Evolutionary conservation across 1,284 basidiomycete species (phyloP).

Genomic region (Mycena citricolor): DNA sequence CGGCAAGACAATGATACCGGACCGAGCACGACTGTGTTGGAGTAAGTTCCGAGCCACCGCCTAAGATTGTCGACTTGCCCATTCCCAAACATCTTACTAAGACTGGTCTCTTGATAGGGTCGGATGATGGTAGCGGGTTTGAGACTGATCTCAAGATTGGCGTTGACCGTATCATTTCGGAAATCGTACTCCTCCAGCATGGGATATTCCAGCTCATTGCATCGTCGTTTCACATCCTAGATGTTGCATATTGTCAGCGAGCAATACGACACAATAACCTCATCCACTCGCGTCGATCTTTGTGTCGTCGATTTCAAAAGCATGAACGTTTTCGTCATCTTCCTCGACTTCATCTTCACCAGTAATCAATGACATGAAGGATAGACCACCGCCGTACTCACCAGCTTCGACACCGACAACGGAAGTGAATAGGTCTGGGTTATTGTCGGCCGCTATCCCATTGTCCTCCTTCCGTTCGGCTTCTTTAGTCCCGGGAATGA

Average conservation of each 20-base stretch:
- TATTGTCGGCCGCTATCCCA: slow-evolving; percentile 38
- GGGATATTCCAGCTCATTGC: slow-evolving; percentile 93
- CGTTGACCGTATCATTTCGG: slow-evolving; percentile 90
- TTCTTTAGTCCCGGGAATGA: slow-evolving; percentile 81
- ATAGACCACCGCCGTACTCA: slow-evolving; percentile 34
- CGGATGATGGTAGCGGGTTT: slow-evolving; percentile 96
- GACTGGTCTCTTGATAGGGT: slow-evolving; percentile 94
- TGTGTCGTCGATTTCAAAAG: slow-evolving; percentile 89
- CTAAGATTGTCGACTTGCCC: slow-evolving; percentile 58
- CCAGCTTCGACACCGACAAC: slow-evolving; percentile 91
- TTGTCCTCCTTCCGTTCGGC: slow-evolving; percentile 66
- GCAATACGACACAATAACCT: slow-evolving; percentile 6
- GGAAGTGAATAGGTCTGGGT: slow-evolving; percentile 82
- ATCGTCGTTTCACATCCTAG: slow-evolving; percentile 89
- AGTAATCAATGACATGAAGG: slow-evolving; percentile 8
- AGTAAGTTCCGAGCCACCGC: slow-evolving; percentile 1
- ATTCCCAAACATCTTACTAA: slow-evolving; percentile 99
- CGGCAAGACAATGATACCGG: slow-evolving; percentile 97
- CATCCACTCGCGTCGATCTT: slow-evolving; percentile 77
- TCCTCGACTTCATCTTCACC: slow-evolving; percentile 88
- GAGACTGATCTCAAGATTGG: slow-evolving; percentile 94
- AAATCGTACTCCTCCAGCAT: slow-evolving; percentile 99
- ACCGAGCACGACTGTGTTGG: slow-evolving; percentile 79
- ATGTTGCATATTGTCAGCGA: slow-evolving; percentile 1
- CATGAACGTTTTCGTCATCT: slow-evolving; percentile 93